Conservation (phyloP, 2,329 filamentous ascomycete genomes). For the Fusarium pseudoanthophilum region DNA sequence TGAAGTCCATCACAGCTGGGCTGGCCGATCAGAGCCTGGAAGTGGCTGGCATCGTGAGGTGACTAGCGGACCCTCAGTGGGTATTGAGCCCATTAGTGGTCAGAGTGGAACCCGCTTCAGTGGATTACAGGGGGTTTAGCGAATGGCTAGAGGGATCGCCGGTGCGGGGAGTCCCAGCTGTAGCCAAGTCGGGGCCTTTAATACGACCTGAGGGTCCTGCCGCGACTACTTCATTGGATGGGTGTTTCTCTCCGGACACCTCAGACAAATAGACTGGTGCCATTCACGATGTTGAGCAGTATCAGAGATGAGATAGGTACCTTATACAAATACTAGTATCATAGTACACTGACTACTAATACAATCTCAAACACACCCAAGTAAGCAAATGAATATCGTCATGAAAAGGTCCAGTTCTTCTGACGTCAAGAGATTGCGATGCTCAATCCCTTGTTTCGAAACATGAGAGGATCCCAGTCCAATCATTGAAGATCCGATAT, state of each 20-base stretch:
- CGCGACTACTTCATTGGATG: constrained; percentile 27
- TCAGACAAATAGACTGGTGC: background rate
- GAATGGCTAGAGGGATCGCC: constrained; percentile 32
- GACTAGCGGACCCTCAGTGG: constrained; percentile 22
- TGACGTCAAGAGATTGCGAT: constrained; percentile 39
- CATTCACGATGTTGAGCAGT: constrained; percentile 1
- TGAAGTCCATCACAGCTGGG: constrained; percentile 18
- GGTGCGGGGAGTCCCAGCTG: constrained; percentile 36
- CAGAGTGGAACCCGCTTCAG: background rate
- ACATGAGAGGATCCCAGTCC: constrained; percentile 21
- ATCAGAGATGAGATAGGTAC: background rate
- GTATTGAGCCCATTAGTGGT: constrained; percentile 11
- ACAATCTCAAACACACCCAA: background rate
- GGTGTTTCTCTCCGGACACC: constrained; percentile 7
- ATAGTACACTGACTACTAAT: background rate
- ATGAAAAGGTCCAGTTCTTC: constrained; percentile 20
- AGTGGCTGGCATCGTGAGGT: constrained; percentile 20
- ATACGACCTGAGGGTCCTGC: constrained; percentile 37
- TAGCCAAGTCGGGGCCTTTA: constrained; percentile 26
- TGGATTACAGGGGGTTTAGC: constrained; percentile 22
- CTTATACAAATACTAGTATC: background rate
- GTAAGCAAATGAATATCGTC: constrained; percentile 23
- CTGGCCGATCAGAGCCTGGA: constrained; percentile 8
- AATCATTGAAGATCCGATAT: constrained; percentile 17
- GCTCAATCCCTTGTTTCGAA: constrained; percentile 23